These are phyloP conservation scores for Metschnikowia kunwiensis DNA, from an alignment of 805 yeast genomes.

Conservation along the genomic window DNA sequence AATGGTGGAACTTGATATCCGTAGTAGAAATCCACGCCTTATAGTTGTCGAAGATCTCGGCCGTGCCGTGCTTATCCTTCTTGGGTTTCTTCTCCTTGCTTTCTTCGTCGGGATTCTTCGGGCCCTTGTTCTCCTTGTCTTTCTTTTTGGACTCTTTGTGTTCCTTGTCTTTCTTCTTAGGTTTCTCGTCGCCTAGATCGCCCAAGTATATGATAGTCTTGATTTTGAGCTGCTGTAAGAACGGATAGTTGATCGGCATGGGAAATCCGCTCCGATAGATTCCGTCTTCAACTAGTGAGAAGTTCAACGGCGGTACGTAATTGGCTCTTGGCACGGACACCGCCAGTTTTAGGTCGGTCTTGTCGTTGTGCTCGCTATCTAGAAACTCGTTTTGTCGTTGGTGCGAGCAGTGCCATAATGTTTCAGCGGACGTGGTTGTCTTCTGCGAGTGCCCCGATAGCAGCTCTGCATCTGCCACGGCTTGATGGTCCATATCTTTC, in stretches of 20 bases:
- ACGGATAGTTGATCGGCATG: conserved; percentile 79
- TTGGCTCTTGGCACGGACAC: conserved; percentile 10
- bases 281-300: conserved; percentile 82
- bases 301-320: conserved; percentile 86
- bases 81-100: conserved; percentile 23
- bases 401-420: conserved; percentile 6
- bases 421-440: background rate
- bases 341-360: background rate
- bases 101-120: conserved; percentile 13
- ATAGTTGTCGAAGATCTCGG: conserved; percentile 53
- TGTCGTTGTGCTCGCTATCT: conserved; percentile 1
- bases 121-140: conserved; percentile 25
- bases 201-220: conserved; percentile 81
- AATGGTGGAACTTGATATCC: conserved; percentile 52
- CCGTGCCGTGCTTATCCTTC: conserved; percentile 49
- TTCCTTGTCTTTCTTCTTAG: conserved; percentile 16
- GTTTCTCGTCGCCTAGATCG: conserved; percentile 46
- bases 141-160: conserved; percentile 9
- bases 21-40: conserved; percentile 60
- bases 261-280: conserved; percentile 94
- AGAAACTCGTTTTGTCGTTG: conserved; percentile 5
- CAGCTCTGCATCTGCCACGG: background rate
- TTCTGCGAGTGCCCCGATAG: background rate
- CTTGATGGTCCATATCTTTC: too few species aligned
- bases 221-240: conserved; percentile 62